A percentile compares a stretch with the other conserved stretches of the same genome.
phyloP scores from a whole-genome alignment of 2,329 filamentous ascomycete genomes.

The Akanthomyces lecanii region DNA sequence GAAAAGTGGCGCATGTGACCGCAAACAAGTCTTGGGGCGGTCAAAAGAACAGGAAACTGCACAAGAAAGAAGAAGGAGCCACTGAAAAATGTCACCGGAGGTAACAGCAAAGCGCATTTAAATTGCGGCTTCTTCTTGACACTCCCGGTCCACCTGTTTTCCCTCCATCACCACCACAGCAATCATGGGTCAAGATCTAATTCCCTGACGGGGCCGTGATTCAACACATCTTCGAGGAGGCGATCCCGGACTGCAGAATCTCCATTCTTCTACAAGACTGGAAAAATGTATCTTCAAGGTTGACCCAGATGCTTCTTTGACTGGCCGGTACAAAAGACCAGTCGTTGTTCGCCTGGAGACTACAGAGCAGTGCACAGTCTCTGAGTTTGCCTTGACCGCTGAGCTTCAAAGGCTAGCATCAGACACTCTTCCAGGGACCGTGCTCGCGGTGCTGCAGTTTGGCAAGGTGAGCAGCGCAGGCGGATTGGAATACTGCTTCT shows the following conservation, averaged over 20 bases:
- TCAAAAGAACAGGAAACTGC: too few species aligned
- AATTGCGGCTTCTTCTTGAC: not conserved
- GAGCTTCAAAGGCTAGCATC: not conserved
- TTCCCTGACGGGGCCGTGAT: not conserved
- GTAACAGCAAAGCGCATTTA: not conserved
- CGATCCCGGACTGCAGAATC: not conserved
- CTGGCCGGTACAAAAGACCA: not conserved
- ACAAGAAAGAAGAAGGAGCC: too few species aligned
- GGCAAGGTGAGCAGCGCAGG: not conserved
- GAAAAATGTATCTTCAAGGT: not conserved
- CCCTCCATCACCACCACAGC: not conserved
- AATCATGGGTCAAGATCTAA: not conserved
- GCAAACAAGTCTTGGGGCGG: too few species aligned
- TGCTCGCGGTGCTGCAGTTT: not conserved
- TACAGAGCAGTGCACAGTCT: too few species aligned
- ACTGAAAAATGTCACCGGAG: too few species aligned
- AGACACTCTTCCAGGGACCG: not conserved
- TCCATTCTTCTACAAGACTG: not conserved
- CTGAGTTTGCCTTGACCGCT: not conserved
- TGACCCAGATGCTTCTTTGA: not conserved
- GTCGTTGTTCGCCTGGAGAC: not conserved
- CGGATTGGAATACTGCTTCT: not conserved
- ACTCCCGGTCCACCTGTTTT: too few species aligned
- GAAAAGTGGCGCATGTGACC: too few species aligned
- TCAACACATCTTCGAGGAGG: not conserved